phyloP scores from a whole-genome alignment of 306 rosid species.

The Medicago lupulina region DNA sequence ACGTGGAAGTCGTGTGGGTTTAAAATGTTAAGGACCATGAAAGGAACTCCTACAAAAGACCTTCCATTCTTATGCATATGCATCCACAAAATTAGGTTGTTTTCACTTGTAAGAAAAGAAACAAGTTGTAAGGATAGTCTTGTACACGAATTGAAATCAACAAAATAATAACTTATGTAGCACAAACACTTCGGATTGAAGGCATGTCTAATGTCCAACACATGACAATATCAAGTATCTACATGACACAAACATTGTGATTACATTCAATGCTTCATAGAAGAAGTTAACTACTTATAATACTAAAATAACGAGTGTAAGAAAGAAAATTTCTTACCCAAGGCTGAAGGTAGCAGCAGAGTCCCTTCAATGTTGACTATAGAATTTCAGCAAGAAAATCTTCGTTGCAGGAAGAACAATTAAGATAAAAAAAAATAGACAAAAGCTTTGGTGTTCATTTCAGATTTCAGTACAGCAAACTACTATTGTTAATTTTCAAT shows the following conservation, averaged over 20 bases:
- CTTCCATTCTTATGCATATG: not conserved
- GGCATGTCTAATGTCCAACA: not conserved
- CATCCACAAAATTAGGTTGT: conserved; percentile 13
- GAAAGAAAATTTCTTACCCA: not conserved
- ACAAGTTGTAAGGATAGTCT: not conserved
- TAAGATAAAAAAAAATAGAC: not conserved
- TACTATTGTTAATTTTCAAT: not conserved
- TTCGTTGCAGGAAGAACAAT: not conserved
- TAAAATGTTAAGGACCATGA: not conserved
- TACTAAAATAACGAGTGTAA: not conserved
- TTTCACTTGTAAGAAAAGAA: not conserved
- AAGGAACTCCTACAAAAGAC: not conserved
- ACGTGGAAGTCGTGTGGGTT: not conserved
- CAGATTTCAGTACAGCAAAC: not conserved
- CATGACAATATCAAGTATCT: not conserved
- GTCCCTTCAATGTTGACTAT: not conserved
- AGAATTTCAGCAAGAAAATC: not conserved
- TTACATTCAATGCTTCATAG: not conserved
- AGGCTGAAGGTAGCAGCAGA: not conserved
- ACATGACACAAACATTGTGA: not conserved
- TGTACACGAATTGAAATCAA: not conserved
- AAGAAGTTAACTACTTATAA: not conserved
- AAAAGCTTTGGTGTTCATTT: not conserved
- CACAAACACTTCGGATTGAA: not conserved
- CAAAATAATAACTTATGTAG: not conserved